Base-by-base conservation (phyloP, 495 filamentous ascomycete species). In the Tuber microsphaerosporum region DNA sequence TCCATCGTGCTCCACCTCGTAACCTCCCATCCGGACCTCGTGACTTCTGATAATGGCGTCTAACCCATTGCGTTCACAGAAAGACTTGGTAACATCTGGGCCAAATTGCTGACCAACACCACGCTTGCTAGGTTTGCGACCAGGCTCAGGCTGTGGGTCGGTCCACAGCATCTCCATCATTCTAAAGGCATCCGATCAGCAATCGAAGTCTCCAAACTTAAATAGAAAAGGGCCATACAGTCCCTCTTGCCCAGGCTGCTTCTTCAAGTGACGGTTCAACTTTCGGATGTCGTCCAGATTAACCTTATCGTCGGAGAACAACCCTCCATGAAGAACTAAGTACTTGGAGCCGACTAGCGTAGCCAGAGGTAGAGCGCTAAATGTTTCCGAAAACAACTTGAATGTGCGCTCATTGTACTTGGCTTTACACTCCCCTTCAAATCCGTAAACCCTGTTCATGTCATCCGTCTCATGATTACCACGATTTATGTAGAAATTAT, bases 121-220 rank as follows among this genome's bases (percentile, higher is more conserved):
- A 82, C 95, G 89, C 88, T 99, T 99, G 86, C 93, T 97, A 34
- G 94, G 96, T 14, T 94, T 93, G 72, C 95, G 89, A 41, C 95
- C 95, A 70, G 92, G 92, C 76, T 89, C 86, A 0, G 90, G 86
- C 83, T 98, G 95, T 19, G 95, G 95, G 82, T 99, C 95, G 0
- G 95, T 98, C 95, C 95, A 99, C 31, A 99, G 89, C 96, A 99
- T 99, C 84, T 99, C 95, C 95, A 99, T 98, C 95, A 99, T 99
- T 80, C 76, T 78, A 72, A 19, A 41, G 75, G 43, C 56, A 42
- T 34, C 34, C 48, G 5, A 69, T 75, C 20, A 78, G 43, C 34
- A 48, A 26, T n/a, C 7, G 34, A 26, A 42, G 73, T 34, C 26
- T 34, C 19, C 71, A 41, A 42, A 19, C 41, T 37, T 8, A 56